A percentile compares a stretch with the other conserved stretches of the same genome.
Evolutionary conservation across 345 rosid genomes (phyloP).

Genomic region (Brassica nigra): DNA sequence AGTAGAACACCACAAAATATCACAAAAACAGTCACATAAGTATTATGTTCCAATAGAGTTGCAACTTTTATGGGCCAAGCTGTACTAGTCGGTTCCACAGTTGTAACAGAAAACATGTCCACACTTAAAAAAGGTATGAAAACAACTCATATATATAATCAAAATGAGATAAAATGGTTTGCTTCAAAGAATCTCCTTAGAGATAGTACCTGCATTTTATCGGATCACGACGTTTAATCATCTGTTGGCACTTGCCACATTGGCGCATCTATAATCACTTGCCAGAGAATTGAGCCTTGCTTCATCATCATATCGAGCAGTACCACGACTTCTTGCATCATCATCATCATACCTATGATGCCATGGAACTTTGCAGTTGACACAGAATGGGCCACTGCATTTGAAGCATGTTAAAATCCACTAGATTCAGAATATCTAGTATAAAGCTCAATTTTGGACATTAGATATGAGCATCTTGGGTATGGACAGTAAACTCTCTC

Average conservation of each 20-base stretch:
- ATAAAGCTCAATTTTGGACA: conserved; percentile 54
- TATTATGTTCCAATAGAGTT: neutral
- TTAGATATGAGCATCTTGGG: conserved; percentile 69
- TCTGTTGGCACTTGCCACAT: conserved; percentile 46
- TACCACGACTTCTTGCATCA: conserved; percentile 18
- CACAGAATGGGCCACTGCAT: conserved; percentile 55
- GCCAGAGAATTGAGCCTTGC: conserved; percentile 40
- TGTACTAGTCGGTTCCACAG: conserved; percentile 49
- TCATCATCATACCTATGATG: conserved; percentile 30
- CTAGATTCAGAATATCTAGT: conserved; percentile 33
- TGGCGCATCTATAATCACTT: conserved; percentile 43
- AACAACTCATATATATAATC: neutral
- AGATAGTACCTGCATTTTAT: conserved; percentile 43
- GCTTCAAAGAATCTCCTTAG: neutral
- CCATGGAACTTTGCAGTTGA: conserved; percentile 80
- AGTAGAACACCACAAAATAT: neutral
- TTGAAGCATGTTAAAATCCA: conserved; percentile 54
- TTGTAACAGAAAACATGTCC: conserved; percentile 50
- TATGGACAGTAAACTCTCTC: conserved; percentile 72
- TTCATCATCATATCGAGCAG: conserved; percentile 11
- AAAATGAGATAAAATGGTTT: neutral
- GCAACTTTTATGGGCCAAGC: neutral
- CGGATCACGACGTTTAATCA: conserved; percentile 54
- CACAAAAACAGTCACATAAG: neutral
- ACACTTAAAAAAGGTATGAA: conserved; percentile 34